Evolutionary conservation across 495 filamentous ascomycete species (phyloP), one percentile per base, ranked within the genome.

Genomic region (Tetracladium setigerum): DNA sequence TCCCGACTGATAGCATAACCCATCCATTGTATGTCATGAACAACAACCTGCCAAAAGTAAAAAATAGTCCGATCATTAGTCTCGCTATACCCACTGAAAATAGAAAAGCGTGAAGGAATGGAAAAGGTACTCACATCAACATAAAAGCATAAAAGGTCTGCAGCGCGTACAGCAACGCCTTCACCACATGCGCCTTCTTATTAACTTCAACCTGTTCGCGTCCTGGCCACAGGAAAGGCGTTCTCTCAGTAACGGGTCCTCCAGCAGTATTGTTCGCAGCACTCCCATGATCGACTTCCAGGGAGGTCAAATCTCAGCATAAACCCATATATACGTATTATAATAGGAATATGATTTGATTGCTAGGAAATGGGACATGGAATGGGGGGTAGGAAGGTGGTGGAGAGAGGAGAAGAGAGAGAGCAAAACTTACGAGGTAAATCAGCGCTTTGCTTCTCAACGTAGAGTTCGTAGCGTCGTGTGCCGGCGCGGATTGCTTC

Each of bases 21-120:
- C 83, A 89, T 13, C 94, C 92, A 56, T 99, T 99, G 64, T 99
- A 99, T 2, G 94, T 99, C 92, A 99, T 99, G 68, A 99, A 99
- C 16, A 99, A 71, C 52, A 99, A 70, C 92, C 92, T 98, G 38
- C n/a, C 46, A n/a, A 57, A 41, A 27, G 52, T 30, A 40, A 35
- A 32, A 40, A 12, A 24, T 5, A 17, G 31, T n/a, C 15, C 10
- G 10, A 15, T 9, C 42, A 38, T 51, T 39, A 33, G 49, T 32
- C 15, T 8, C 11, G 13, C n/a, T 22, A n/a, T 37, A 16, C 11
- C 30, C 10, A 41, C 24, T 14, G 14, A 50, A 38, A 6, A 16
- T 8, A 33, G 16, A 12, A 41, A 11, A 39, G 33, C 3, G 7
- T 38, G n/a, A 38, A 47, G 44, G 38, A 36, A 22, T n/a, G 31